Conservation (phyloP, 345 rosid genomes). For the Conringia planisiliqua region DNA sequence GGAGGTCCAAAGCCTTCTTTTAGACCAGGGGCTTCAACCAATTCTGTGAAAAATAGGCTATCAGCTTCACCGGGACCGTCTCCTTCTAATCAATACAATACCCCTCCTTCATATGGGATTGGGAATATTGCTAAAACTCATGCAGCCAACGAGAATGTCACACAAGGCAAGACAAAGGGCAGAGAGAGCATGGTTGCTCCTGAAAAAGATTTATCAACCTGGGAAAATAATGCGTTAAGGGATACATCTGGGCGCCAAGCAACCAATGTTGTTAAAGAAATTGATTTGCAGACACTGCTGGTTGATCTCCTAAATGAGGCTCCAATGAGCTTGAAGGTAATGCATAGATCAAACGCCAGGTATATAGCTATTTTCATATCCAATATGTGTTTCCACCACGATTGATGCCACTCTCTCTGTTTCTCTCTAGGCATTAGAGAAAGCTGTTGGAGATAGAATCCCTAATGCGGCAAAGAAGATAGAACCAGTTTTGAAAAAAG, state of each 20-base stretch:
- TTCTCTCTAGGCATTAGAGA: slow-evolving; percentile 68
- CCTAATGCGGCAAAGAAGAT: slow-evolving; percentile 63
- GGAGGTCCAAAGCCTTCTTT: slow-evolving; percentile 48
- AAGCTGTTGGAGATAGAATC: slow-evolving; percentile 63
- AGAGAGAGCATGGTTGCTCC: slow-evolving; percentile 46
- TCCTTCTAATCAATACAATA: slow-evolving; percentile 51
- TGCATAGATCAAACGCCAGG: slow-evolving; percentile 12
- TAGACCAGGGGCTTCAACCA: slow-evolving; percentile 49
- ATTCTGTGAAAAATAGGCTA: slow-evolving; percentile 49
- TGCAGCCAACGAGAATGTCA: slow-evolving; percentile 39
- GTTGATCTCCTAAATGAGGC: slow-evolving; percentile 62
- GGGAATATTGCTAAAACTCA: slow-evolving; percentile 48
- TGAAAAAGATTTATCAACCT: slow-evolving; percentile 53
- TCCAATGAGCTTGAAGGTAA: slow-evolving; percentile 85
- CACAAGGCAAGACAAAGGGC: slow-evolving; percentile 37
- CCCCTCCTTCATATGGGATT: slow-evolving; percentile 49
- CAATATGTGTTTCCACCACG: not conserved
- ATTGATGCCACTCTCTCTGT: slow-evolving; percentile 14
- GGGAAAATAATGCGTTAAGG: slow-evolving; percentile 34
- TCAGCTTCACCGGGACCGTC: slow-evolving; percentile 72
- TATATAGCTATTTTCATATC: slow-evolving; percentile 19
- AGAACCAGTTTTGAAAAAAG: slow-evolving; percentile 68
- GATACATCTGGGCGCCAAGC: slow-evolving; percentile 50
- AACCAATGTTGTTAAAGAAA: slow-evolving; percentile 44
- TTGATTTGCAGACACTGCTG: slow-evolving; percentile 59